Evolutionary conservation across 164 flowering plant species (phyloP), one percentile per base, ranked within the genome.

Genomic region (Buxus sempervirens): DNA sequence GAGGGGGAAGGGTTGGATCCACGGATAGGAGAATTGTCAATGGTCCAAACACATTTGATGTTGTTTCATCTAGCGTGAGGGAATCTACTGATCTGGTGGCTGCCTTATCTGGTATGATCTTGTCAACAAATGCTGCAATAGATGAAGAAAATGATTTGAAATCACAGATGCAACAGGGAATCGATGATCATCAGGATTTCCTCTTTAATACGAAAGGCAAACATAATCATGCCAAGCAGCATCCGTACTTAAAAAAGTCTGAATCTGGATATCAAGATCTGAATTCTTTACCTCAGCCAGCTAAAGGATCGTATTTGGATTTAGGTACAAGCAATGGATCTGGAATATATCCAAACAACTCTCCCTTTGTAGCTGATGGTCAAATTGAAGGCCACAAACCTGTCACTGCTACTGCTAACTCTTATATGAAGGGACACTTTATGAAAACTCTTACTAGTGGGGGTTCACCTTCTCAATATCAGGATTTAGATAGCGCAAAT

Each of bases 21-120:
- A 66, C 73, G 58, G 90, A 89, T 63, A 89, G 81, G 76, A 83
- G 82, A 79, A 70, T 51, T 68, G 67, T 77, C 58, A 77, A 48
- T 68, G 75, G 81, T 57, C 67, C 79, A 54, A 79, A 64, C 68
- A 76, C 89, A 42, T 82, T 76, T 63, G 77, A 69, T 79, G 82
- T 74, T 55, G 73, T 67, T 66, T 76, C 91, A 42, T 36, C 82
- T 23, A 64, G 80, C 68, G 70, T 87, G 64, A 63, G 51, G 21
- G 89, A 84, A 19, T 73, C 89, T 60, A 75, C 78, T 9, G 85
- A 84, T 68, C 81, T 90, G 25, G 85, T 68, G 26, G 75, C 90
- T 77, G 84, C 93, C 73, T 79, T 92, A 22, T 86, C 95, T 62
- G 88, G 91, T 26, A 76, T 91, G 92, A 88, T 68, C 71, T 76